Evolutionary conservation across 2,329 filamentous ascomycete species (phyloP), one percentile per base, ranked within the genome.

Genomic region (Neonectria neomacrospora): DNA sequence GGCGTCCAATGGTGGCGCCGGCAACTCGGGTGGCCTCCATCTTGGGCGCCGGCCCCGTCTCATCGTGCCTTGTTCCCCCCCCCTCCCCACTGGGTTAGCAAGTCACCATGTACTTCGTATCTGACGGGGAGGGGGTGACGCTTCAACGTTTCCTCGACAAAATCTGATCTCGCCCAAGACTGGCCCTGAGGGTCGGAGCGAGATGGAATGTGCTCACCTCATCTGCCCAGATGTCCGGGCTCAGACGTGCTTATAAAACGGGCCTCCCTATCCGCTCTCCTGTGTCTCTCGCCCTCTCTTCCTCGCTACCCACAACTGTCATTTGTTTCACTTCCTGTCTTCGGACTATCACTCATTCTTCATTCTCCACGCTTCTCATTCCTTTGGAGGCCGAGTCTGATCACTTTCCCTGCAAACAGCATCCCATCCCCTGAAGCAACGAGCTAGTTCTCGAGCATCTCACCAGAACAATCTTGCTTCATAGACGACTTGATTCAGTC

Each of bases 291-390:
- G 57, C 18, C 56, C 37, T 67, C 8, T 67, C 16, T 20, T 61
- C 58, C 55, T 62, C 58, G 58, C 57, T 65, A 58, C 66, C 58
- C 51, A 63, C 65, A 64, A 67, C 70, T 57, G 57, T 73, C 67
- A 60, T 71, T 72, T 71, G 56, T 64, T 71, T 73, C 63, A 67
- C 50, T 54, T 62, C 68, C 54, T 54, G 73, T 74, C 73, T 67
- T 73, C 69, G 73, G 73, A 74, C 73, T 52, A 71, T 65, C 72
- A 71, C 68, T 74, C 72, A 50, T 74, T 74, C 48, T 56, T 62
- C 54, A 69, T 41, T 41, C 66, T 59, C 56, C 55, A 64, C 63
- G 71, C 72, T 75, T 75, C 70, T 73, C 74, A 74, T 74, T 76
- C 74, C 68, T 76, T 75, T 71, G 63, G 69, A 74, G 73, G 71